Base-by-base conservation (phyloP, 148 eudicot species). In the Oxyria digyna region DNA sequence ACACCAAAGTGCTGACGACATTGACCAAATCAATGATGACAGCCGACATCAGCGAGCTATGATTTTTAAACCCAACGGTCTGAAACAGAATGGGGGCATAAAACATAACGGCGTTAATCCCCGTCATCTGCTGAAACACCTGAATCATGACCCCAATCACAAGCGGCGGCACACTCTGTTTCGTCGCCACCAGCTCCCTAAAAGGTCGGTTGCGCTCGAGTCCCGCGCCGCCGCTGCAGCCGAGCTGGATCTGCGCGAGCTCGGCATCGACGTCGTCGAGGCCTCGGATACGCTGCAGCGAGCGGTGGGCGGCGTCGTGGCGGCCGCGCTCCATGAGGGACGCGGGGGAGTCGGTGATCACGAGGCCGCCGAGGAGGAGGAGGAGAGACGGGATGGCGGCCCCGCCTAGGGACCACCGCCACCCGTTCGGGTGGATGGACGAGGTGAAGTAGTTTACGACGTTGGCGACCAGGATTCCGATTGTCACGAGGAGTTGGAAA, bases 401-500 rank as follows among this genome's bases (percentile, higher is more conserved):
- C 0, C 82, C n/a, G 2, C 85, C 91, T 0, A 88, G 63, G 3
- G 95, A 84, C 0, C 77, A 11, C 24, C 95, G 76, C 91, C 95
- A 88, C 9, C 95, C 95, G 63, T 71, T 13, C 0, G 87, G 85
- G 59, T 83, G 91, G 3, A 82, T 0, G 26, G 8, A 76, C 21
- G 79, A 42, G 23, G 85, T 83, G 54, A 38, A 78, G 43, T 77
- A 89, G 82, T 89, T 89, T 11, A 89, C 82, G 1, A 86, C 70
- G 33, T 78, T 74, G 0, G 91, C 96, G 0, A 86, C 69, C 15
- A 89, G 70, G 17, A 89, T 89, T 1, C 96, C 89, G 4, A 86
- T 77, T 3, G 89, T 86, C 0, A 89, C 83, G 6, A 86, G 74
- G 33, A 86, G 84, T 69, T 89, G 91, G 82, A 89, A 89, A 32